A percentile compares a stretch with the other conserved stretches of the same genome.
These are phyloP conservation scores for Lentinus tigrinus DNA, from an alignment of 768 basidiomycete genomes.

Conservation along the genomic window DNA sequence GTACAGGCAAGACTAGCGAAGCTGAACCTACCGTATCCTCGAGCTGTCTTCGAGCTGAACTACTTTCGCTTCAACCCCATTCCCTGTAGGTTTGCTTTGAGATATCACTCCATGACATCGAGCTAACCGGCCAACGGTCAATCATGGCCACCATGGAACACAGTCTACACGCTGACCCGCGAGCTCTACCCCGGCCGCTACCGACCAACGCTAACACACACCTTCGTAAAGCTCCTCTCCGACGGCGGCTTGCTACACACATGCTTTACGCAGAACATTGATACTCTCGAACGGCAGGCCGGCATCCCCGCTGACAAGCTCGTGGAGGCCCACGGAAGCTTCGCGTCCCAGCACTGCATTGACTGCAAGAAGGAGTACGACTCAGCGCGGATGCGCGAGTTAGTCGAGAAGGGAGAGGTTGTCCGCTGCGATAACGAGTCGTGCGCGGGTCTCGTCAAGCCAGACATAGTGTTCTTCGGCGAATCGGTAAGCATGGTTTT, in stretches of 20 bases:
- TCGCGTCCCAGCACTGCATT: conserved; percentile 83
- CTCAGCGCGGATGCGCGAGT: conserved; percentile 62
- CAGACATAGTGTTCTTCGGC: conserved; percentile 91
- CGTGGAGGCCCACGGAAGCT: conserved; percentile 95
- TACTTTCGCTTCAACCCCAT: conserved; percentile 81
- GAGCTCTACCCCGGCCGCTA: conserved; percentile 91
- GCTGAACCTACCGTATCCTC: conserved; percentile 84
- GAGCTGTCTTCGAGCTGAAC: conserved; percentile 90
- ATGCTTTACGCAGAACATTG: conserved; percentile 91
- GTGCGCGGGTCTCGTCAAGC: conserved; percentile 79
- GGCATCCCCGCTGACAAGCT: conserved; percentile 74
- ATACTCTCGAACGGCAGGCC: conserved; percentile 87
- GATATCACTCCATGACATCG: background rate
- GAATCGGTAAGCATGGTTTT: conserved; percentile 51
- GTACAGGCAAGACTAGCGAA: conserved; percentile 70
- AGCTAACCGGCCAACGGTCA: background rate
- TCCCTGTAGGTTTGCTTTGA: conserved; percentile 55
- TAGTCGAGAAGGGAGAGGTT: conserved; percentile 58
- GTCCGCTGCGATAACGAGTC: conserved; percentile 56
- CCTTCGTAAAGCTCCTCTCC: conserved; percentile 83
- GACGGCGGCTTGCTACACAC: conserved; percentile 64
- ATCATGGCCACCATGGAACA: background rate
- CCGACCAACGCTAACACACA: conserved; percentile 86
- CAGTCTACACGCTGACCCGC: conserved; percentile 86
- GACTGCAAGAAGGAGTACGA: conserved; percentile 62